Base-by-base conservation (phyloP, 139 green algal species). In the Auxenochlorella pyrenoidosa region DNA sequence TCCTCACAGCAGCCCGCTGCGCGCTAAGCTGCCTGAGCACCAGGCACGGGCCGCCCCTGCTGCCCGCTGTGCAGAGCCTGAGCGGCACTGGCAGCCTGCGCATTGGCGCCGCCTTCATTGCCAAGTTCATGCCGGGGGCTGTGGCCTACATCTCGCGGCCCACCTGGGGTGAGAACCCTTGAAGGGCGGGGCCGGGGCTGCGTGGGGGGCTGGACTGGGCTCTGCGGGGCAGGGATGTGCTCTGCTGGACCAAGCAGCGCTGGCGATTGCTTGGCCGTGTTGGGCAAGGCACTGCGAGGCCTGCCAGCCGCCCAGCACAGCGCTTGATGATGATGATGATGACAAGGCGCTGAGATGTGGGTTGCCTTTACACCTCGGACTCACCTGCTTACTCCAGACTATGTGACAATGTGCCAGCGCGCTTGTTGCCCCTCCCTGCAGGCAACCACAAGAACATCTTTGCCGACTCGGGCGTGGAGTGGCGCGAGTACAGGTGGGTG, bases 381-480 rank as follows among this genome's bases (percentile, higher is more conserved):
- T 6, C 47, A 58, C 47, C 12, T 58, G 47, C 12, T 58, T 58
- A 12, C 47, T 58, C 8, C 47, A 18, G 47, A 18, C 8, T 12
- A 6, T 12, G 12, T 12, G 8, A 6, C 47, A 18, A 18, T 12
- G 6, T 6, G 47, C 47, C 47, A 6, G 47, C 12, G 47, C 47
- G 12, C 47, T 12, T 58, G 47, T 6, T 58, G 47, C 12, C 8
- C 54, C 54, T 63, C 54, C 54, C 54, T 63, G 28, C 30, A 73
- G 91, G 92, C 68, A 99, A 99, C 93, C 97, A 99, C 94, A 92
- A 94, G 65, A 98, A 98, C 93, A 99, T 99, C 90, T 98, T 98
- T 83, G 89, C 90, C 0, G 97, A 99, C 66, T 89, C 93, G 47
- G 94, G 95, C 12, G 95, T 99, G 65, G 86, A 95, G 82, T 98